Conservation (phyloP, 129 eudicot species). For the Saposhnikovia divaricata region DNA sequence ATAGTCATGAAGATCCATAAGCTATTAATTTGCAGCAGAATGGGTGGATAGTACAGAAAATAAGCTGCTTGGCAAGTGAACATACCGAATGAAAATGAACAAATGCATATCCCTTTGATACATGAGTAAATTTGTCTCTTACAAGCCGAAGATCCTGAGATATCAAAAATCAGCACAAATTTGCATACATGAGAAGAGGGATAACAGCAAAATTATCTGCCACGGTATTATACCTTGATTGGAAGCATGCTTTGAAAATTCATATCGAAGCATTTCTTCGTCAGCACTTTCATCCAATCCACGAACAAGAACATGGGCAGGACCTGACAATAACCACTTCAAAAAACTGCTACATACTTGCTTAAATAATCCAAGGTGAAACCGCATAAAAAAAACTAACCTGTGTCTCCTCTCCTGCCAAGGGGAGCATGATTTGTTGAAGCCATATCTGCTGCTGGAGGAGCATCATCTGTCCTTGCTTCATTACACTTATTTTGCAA, state of each 20-base stretch:
- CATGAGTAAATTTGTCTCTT: conserved; percentile 95
- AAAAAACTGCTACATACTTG: conserved; percentile 1
- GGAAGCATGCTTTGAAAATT: conserved; percentile 92
- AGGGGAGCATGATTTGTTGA: conserved; percentile 48
- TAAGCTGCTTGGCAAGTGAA: neutral
- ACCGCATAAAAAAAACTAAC: conserved; percentile 18
- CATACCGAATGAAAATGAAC: conserved; percentile 87
- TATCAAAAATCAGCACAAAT: conserved; percentile 7
- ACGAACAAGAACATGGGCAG: conserved; percentile 94
- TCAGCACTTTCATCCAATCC: conserved; percentile 99
- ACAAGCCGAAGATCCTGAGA: conserved; percentile 95
- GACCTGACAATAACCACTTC: conserved; percentile 46
- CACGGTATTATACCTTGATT: conserved; percentile 48
- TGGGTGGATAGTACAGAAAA: neutral
- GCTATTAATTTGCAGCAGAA: neutral
- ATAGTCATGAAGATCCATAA: neutral
- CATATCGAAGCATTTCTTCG: conserved; percentile 99
- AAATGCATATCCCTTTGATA: conserved; percentile 96
- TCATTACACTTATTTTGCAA: conserved; percentile 68
- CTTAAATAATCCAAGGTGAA: conserved; percentile 3
- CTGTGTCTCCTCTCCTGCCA: conserved; percentile 86
- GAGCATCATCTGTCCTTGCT: conserved; percentile 88
- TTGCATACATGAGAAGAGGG: neutral
- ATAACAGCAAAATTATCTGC: neutral
- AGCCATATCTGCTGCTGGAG: conserved; percentile 83